Percentiles rank a stretch among this genome's conserved stretches.
phyloP scores from a whole-genome alignment of 1,284 basidiomycete genomes.

The Sutorius eximius region DNA sequence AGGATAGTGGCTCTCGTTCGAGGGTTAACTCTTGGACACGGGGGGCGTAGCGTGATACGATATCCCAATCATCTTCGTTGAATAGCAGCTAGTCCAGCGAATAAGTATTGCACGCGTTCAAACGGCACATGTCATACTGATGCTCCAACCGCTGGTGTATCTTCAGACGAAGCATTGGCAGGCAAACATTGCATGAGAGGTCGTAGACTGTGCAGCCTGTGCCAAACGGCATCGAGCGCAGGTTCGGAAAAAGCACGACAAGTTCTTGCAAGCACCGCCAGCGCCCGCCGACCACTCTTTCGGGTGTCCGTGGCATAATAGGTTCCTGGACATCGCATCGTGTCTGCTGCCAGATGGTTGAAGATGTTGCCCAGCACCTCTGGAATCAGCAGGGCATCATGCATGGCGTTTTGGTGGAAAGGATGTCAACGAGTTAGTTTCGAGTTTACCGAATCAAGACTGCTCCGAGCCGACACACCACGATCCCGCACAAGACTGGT shows the following conservation, averaged over 20 bases:
- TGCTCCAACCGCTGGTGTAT: background rate
- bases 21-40: conserved; percentile 9
- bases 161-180: background rate
- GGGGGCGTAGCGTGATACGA: conserved; percentile 7
- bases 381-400: background rate
- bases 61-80: conserved; percentile 7
- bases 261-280: conserved; percentile 24
- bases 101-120: background rate
- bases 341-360: background rate
- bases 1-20: background rate
- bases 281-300: conserved; percentile 4
- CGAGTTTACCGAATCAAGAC: background rate
- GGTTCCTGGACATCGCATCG: background rate
- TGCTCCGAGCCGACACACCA: background rate
- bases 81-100: background rate
- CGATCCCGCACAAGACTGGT: background rate
- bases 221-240: conserved; percentile 22
- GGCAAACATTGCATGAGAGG: conserved; percentile 14
- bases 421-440: background rate
- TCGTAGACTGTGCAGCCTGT: conserved; percentile 4
- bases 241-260: conserved; percentile 21
- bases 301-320: background rate
- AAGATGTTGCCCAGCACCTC: background rate
- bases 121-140: background rate
- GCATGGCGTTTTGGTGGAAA: background rate